phyloP scores from a whole-genome alignment of 495 filamentous ascomycete genomes.

The Aspergillus heteromorphus region DNA sequence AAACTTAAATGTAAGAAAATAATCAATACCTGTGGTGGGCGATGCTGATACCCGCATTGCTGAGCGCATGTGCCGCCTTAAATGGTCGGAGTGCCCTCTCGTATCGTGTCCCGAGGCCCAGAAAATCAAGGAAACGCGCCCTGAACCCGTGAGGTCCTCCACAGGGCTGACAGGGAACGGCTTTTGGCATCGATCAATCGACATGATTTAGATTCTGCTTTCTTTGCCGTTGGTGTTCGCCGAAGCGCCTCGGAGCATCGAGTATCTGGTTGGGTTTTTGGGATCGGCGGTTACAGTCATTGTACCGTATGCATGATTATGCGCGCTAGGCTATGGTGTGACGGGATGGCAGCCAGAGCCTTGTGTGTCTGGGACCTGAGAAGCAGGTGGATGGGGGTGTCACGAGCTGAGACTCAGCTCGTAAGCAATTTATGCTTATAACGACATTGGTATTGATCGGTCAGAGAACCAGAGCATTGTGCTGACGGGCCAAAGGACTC shows the following conservation, averaged over 20 bases:
- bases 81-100: not conserved
- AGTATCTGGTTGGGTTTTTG: not conserved
- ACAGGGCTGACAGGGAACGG: not conserved
- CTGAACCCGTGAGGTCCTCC: slow-evolving; percentile 3
- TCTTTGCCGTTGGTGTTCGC: not conserved
- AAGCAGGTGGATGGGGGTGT: not conserved
- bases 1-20: not conserved
- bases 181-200: slow-evolving; percentile 2
- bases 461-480: not conserved
- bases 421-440: not conserved
- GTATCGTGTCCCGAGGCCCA: slow-evolving; percentile 1
- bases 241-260: not conserved
- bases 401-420: slow-evolving; percentile 4
- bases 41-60: not conserved
- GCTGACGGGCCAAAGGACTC: slow-evolving; percentile 11
- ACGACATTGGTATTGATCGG: slow-evolving; percentile 2
- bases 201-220: not conserved
- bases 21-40: not conserved
- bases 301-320: slow-evolving; percentile 7
- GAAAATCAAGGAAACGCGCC: slow-evolving; percentile 3
- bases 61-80: not conserved
- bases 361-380: not conserved
- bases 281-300: not conserved
- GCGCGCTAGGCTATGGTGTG: not conserved
- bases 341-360: not conserved